Conservation (phyloP, 1,284 basidiomycete genomes). For the Boletus semigastroideus region DNA sequence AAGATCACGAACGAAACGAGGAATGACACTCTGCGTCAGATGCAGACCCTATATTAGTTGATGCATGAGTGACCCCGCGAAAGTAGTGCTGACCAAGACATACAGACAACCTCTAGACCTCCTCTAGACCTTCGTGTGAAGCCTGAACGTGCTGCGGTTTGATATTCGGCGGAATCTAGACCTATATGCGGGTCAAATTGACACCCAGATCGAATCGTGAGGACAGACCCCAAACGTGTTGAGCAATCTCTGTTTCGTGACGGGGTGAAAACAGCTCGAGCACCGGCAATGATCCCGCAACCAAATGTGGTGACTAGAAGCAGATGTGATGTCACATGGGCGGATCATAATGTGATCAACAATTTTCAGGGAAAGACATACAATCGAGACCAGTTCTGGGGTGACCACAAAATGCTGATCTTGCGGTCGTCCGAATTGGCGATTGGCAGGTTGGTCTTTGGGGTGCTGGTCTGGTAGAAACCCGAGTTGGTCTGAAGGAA, state of each 20-base stretch:
- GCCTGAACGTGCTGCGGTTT: constrained; percentile 61
- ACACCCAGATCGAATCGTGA: neutral
- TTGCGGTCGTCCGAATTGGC: constrained; percentile 56
- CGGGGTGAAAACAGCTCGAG: constrained; percentile 80
- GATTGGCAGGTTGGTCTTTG: constrained; percentile 48
- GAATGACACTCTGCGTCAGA: constrained; percentile 52
- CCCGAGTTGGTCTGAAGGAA: constrained; percentile 32
- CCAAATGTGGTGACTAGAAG: constrained; percentile 68
- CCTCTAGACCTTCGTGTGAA: constrained; percentile 64
- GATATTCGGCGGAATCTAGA: constrained; percentile 75
- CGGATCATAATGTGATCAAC: neutral
- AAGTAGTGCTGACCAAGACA: neutral
- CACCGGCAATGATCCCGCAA: constrained; percentile 90
- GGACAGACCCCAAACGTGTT: constrained; percentile 75
- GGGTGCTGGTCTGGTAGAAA: constrained; percentile 17
- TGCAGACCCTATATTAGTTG: constrained; percentile 52
- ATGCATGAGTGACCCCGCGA: constrained; percentile 6
- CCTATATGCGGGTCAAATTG: constrained; percentile 6
- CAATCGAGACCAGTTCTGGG: constrained; percentile 68
- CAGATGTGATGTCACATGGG: neutral
- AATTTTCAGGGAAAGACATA: constrained; percentile 36
- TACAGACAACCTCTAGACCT: constrained; percentile 72
- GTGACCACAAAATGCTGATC: constrained; percentile 69
- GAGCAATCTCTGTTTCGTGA: constrained; percentile 88
- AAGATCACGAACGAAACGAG: constrained; percentile 86